Evolutionary conservation across 495 filamentous ascomycete species (phyloP).

Genomic region (Aspergillus wentii): DNA sequence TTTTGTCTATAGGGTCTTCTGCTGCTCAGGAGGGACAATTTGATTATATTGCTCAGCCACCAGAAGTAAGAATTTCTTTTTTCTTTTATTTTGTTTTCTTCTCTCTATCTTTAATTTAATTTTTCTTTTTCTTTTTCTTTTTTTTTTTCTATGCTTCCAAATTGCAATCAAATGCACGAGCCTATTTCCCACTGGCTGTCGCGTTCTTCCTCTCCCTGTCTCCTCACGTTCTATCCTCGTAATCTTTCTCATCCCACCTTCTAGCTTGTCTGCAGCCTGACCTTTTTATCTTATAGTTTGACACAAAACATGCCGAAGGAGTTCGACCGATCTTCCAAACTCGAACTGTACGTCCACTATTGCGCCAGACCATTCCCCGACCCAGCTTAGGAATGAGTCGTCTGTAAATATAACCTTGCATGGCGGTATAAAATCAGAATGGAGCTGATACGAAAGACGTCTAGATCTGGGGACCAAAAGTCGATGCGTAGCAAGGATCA

Average conservation of each 20-base stretch:
- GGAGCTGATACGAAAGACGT: conserved; percentile 5
- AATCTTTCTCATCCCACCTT: too few relatives aligned
- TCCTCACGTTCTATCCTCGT: too few relatives aligned
- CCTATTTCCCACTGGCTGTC: too few relatives aligned
- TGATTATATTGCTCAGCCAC: background rate
- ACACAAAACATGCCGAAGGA: conserved; percentile 29
- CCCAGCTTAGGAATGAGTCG: conserved; percentile 20
- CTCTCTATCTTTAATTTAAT: conserved; percentile 1
- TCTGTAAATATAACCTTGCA: conserved; percentile 23
- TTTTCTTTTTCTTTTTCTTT: conserved; percentile 2
- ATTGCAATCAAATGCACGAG: too few relatives aligned
- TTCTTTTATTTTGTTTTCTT: background rate
- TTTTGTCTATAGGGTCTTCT: conserved; percentile 7
- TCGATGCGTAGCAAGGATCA: conserved; percentile 4
- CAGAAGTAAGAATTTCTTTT: conserved; percentile 2
- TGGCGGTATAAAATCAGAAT: background rate
- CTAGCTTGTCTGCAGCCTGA: background rate
- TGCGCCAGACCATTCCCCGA: conserved; percentile 18
- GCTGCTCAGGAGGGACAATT: background rate
- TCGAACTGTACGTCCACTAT: conserved; percentile 19
- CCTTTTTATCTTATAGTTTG: conserved; percentile 8
- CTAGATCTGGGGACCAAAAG: conserved; percentile 5
- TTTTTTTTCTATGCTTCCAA: conserved; percentile 1
- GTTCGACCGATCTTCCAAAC: conserved; percentile 8
- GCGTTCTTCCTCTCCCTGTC: too few relatives aligned